Evolutionary conservation across 495 filamentous ascomycete genomes (phyloP).

Genomic region (Podospora bellae-mahoneyi): DNA sequence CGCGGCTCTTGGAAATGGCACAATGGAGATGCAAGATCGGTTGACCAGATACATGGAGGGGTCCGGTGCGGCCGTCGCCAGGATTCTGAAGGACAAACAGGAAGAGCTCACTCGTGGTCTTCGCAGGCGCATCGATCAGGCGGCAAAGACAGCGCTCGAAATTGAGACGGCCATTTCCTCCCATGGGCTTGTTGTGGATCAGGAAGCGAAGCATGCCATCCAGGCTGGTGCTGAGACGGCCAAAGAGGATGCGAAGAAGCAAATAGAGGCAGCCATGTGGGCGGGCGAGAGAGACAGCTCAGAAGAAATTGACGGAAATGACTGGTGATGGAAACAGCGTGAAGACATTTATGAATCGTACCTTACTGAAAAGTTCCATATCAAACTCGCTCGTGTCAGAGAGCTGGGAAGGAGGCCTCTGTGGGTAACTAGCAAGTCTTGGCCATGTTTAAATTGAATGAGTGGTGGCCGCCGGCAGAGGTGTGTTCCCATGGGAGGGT

Average conservation of each 20-base stretch:
- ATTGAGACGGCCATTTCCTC: neutral
- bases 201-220: neutral
- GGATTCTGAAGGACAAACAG: neutral
- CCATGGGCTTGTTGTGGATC: neutral
- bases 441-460: no score
- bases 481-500: no score
- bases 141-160: neutral
- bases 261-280: neutral
- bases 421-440: no score
- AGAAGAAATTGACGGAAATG: neutral
- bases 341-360: no score
- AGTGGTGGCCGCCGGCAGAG: no score
- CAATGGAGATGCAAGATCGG: neutral
- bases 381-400: no score
- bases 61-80: no score
- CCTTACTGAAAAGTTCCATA: no score
- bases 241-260: neutral
- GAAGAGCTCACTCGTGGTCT: neutral
- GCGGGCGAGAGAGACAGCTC: neutral
- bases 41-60: no score
- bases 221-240: neutral
- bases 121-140: neutral
- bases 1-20: neutral
- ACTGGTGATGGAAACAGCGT: neutral
- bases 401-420: no score